Evolutionary conservation across 2,329 filamentous ascomycete genomes (phyloP), one percentile per base, ranked within the genome.

Genomic region (Clonostachys rosea): DNA sequence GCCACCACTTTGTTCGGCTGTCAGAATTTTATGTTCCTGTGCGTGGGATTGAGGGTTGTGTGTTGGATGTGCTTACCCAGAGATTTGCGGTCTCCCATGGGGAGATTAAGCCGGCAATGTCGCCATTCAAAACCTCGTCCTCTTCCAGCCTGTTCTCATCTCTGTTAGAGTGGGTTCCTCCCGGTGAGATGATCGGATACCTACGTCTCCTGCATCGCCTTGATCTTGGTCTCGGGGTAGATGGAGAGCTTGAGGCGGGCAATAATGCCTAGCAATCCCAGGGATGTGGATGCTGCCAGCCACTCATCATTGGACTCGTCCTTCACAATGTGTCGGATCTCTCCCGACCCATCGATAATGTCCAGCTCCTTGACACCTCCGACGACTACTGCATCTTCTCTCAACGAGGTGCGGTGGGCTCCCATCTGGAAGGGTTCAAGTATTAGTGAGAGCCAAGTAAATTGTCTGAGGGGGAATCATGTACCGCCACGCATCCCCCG

Each of bases 41-140:
- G 24, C 3, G 4, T 30, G 24, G 24, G 20, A 24, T 24, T 2
- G n/a, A 8, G 7, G 20, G 2, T 2, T 13, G 14, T 14, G 2
- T 17, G 9, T 14, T 34, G 18, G 34, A 16, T n/a, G 9, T 17
- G 44, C 54, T 34, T 62, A 72, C 70, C 71, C 74, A 78, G 40
- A 76, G 64, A 50, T 78, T 78, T 5, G 74, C 74, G 0, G 74
- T 78, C 4, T 71, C 64, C 48, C 76, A 76, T 1, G 74, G 74
- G 5, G 68, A 62, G 43, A 78, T 75, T 60, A 77, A 56, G 40
- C 62, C 69, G 41, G 74, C 73, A 34, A 77, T 74, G 44, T 77
- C 73, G 1, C 73, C 73, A 30, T 75, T 61, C 6, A 77, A 58
- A 1, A 78, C 69, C 4, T 75, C 70, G 7, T 69, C 64, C 50